A percentile compares a stretch with the other conserved stretches of the same genome.
Conservation (phyloP, 139 green algal species). For the Ettlia oleoabundans region DNA sequence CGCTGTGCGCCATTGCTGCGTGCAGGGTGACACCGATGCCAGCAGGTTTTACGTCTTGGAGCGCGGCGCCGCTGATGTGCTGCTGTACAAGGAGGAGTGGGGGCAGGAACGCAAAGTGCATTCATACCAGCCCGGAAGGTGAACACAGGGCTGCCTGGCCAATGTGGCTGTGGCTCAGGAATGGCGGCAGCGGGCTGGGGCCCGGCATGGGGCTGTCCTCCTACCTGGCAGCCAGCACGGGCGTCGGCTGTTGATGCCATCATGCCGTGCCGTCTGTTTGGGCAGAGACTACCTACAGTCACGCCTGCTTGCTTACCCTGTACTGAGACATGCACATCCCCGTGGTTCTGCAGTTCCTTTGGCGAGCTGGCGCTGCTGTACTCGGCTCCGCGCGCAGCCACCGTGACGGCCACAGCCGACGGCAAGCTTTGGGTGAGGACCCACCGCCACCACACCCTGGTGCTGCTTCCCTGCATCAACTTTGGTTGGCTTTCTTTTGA, state of each 20-base stretch:
- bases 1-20: too few relatives aligned
- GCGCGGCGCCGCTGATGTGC: conserved; percentile 62
- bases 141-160: too few relatives aligned
- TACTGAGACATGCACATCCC: too few relatives aligned
- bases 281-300: too few relatives aligned
- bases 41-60: conserved; percentile 75
- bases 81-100: conserved; percentile 26
- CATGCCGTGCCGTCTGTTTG: too few relatives aligned
- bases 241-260: too few relatives aligned
- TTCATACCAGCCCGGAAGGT: conserved; percentile 46
- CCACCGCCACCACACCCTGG: too few relatives aligned
- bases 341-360: conserved; percentile 86
- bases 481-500: not conserved
- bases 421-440: conserved; percentile 69
- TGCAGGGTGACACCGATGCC: conserved; percentile 63
- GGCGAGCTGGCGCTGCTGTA: conserved; percentile 96
- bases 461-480: not conserved
- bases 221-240: too few relatives aligned
- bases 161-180: too few relatives aligned
- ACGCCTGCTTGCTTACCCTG: too few relatives aligned
- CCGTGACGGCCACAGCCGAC: conserved; percentile 70
- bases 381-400: conserved; percentile 83
- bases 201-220: too few relatives aligned
- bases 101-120: conserved; percentile 44
- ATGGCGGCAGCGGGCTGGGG: too few relatives aligned